Evolutionary conservation across 495 filamentous ascomycete genomes (phyloP), one percentile per base, ranked within the genome.

Genomic region (Evernia prunastri): DNA sequence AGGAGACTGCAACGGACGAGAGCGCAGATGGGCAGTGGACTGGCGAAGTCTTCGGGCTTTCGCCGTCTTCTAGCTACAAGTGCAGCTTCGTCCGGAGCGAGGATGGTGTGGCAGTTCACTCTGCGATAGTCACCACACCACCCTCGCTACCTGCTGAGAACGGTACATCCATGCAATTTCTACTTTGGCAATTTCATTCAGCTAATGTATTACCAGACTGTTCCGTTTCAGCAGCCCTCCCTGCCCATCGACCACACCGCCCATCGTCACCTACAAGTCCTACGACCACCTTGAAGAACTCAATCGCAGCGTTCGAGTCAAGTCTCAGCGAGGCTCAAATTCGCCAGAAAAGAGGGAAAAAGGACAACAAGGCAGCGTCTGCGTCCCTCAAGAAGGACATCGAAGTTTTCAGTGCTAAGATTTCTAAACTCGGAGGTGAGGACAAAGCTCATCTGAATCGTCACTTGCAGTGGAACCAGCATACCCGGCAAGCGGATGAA

Each of bases 261-360:
- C 87, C 90, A 37, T 87, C 90, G 53, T 96, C 91, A 15, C 92
- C 92, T 6, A 88, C 86, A 56, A 95, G 91, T n/a, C 92, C 92
- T 4, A 88, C 86, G 15, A 93, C 92, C 9, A 97, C 92, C 0
- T 80, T 97, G 40, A 89, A 87, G 71, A 91, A 91, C 29, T 95
- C 91, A 9, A 94, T 97, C 61, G 81, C 85, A 56, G 84, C 89
- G 20, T 88, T 88, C 20, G 90, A 96, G 67, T 75, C 80, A 63
- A 95, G 90, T 73, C 75, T 95, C 43, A 83, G 83, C 59, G 91
- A 96, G 51, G 86, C 88, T 63, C 89, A 87, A 65, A 80, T 84
- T 42, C 87, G 88, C 25, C 81, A 89, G 69, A 92, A 89, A 72
- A 82, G 86, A 42, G 80, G 81, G 57, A 87, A 87, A 65, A 92